These are phyloP conservation scores for Xylaria sp. DNA, from an alignment of 2,329 filamentous ascomycete genomes.

Conservation along the genomic window DNA sequence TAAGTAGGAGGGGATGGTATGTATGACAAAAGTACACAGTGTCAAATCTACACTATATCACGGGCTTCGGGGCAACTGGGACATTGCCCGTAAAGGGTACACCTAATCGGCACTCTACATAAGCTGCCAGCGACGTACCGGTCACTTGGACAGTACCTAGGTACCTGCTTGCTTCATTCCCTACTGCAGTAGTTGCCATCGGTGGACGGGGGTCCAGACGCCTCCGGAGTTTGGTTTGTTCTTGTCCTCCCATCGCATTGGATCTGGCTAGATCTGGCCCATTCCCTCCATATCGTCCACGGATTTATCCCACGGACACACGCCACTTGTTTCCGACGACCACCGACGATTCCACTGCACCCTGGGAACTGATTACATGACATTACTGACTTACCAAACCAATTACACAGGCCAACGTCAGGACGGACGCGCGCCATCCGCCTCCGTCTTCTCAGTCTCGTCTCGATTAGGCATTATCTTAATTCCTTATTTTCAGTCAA, in stretches of 20 bases:
- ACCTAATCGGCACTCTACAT: neutral
- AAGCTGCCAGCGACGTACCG: neutral
- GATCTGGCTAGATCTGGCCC: slow-evolving; percentile 35
- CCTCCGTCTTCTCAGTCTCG: slow-evolving; percentile 23
- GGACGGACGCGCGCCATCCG: slow-evolving; percentile 15
- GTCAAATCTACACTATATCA: neutral
- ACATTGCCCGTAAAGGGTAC: neutral
- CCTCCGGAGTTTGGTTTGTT: slow-evolving; percentile 32
- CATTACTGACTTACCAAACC: slow-evolving; percentile 7
- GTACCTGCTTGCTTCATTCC: neutral
- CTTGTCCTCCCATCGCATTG: slow-evolving; percentile 17
- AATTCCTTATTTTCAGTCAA: slow-evolving; percentile 35
- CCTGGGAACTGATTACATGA: slow-evolving; percentile 19
- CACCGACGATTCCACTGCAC: slow-evolving; percentile 30
- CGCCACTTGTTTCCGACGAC: slow-evolving; percentile 42
- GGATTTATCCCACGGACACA: slow-evolving; percentile 40
- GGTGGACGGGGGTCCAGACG: neutral
- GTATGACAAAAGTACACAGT: neutral
- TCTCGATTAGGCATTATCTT: slow-evolving; percentile 45
- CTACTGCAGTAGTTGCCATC: neutral
- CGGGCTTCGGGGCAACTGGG: neutral
- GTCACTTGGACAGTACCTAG: neutral
- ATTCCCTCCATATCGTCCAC: slow-evolving; percentile 28
- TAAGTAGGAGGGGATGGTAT: neutral
- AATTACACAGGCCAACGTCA: slow-evolving; percentile 24